A percentile compares a stretch with the other conserved stretches of the same genome.
Conservation (phyloP, 768 basidiomycete genomes). For the Crepidotus variabilis region DNA sequence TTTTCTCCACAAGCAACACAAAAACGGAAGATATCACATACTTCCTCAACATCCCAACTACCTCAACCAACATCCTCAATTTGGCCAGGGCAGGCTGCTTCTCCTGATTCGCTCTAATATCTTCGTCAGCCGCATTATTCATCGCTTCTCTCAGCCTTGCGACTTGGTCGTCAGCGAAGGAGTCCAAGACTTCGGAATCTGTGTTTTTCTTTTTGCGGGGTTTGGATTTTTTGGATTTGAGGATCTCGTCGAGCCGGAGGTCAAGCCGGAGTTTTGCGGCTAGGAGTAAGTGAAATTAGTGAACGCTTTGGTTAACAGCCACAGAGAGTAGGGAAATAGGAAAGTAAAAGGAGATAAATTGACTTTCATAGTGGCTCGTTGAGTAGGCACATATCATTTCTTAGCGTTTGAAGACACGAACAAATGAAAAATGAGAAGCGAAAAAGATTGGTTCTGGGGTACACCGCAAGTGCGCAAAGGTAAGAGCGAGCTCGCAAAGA, state of each 20-base stretch:
- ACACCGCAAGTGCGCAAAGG: too few relatives aligned
- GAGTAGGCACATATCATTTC: too few relatives aligned
- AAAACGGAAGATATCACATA: conserved; percentile 23
- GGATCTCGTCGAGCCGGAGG: conserved; percentile 81
- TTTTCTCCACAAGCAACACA: conserved; percentile 8
- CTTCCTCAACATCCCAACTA: conserved; percentile 93
- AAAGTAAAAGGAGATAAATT: too few relatives aligned
- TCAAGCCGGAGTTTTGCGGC: conserved; percentile 76
- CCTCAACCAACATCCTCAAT: conserved; percentile 79
- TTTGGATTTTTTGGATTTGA: conserved; percentile 72
- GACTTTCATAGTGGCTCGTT: too few relatives aligned
- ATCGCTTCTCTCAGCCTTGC: conserved; percentile 85
- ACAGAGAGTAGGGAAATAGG: too few relatives aligned
- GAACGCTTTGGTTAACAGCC: too few relatives aligned
- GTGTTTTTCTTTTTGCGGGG: conserved; percentile 69
- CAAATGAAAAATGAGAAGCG: too few relatives aligned
- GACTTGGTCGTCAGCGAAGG: conserved; percentile 88
- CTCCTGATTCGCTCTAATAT: conserved; percentile 74
- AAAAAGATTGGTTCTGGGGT: too few relatives aligned
- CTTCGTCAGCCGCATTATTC: conserved; percentile 82
- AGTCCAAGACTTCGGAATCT: conserved; percentile 82
- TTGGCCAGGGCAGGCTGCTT: conserved; percentile 84
- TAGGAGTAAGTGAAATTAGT: conserved; percentile 34
- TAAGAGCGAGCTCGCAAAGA: too few relatives aligned
- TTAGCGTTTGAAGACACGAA: too few relatives aligned